A percentile compares a stretch with the other conserved stretches of the same genome.
Evolutionary conservation across 371 early-diverging fungal species (phyloP).

Genomic region (Apophysomyces elegans): DNA sequence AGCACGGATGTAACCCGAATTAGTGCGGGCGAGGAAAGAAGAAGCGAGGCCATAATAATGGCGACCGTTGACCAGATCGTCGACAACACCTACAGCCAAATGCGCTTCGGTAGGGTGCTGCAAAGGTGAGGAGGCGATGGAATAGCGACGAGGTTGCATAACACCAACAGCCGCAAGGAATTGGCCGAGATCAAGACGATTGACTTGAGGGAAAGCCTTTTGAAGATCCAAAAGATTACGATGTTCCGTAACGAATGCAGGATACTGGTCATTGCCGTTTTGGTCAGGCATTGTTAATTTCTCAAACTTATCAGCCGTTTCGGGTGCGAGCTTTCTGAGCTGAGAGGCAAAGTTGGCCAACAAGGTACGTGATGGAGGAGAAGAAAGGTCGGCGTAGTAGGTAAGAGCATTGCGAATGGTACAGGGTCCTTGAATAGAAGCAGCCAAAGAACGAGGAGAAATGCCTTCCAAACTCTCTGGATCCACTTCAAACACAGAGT

Average conservation of each 20-base stretch:
- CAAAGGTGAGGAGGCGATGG: conserved; percentile 42
- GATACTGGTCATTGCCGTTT: conserved; percentile 23
- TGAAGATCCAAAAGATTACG: conserved; percentile 43
- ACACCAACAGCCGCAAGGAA: conserved; percentile 30
- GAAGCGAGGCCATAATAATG: conserved; percentile 31
- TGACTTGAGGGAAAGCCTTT: conserved; percentile 28
- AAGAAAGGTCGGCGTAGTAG: conserved; percentile 39
- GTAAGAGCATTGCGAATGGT: conserved; percentile 39
- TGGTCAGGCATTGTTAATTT: conserved; percentile 20
- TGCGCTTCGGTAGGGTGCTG: conserved; percentile 22
- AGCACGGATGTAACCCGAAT: conserved; percentile 20
- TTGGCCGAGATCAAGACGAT: conserved; percentile 25
- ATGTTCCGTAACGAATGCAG: conserved; percentile 30
- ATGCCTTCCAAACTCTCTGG: conserved; percentile 12
- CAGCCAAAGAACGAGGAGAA: conserved; percentile 41
- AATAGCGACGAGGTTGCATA: conserved; percentile 48
- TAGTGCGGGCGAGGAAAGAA: conserved; percentile 20
- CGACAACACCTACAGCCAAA: conserved; percentile 30
- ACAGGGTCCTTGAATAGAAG: conserved; percentile 37
- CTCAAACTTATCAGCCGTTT: conserved; percentile 22
- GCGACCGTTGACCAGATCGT: conserved; percentile 19
- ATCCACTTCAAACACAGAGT: conserved; percentile 42
- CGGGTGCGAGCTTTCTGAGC: conserved; percentile 21
- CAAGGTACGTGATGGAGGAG: conserved; percentile 34
- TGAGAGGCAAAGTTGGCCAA: conserved; percentile 29